These are phyloP conservation scores for Sphaerulina vaccinii DNA, from an alignment of 2,329 filamentous ascomycete species.

Conservation along the genomic window DNA sequence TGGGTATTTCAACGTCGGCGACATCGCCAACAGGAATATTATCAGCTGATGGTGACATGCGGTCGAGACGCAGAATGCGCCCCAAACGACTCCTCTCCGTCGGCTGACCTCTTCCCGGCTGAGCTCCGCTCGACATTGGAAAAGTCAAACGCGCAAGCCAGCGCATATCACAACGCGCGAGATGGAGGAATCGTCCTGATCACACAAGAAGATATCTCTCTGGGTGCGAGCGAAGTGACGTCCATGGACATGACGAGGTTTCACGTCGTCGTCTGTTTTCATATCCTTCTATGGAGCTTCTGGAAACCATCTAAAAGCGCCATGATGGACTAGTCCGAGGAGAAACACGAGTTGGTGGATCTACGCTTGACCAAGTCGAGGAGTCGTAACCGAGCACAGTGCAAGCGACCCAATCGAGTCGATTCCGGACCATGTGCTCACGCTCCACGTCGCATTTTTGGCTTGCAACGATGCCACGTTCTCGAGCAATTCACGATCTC, in stretches of 20 bases:
- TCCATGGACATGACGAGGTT: not conserved
- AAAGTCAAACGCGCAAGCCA: not conserved
- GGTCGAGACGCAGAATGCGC: not conserved
- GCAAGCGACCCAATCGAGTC: not conserved
- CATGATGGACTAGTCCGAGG: not conserved
- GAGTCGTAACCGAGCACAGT: not conserved
- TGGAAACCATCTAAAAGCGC: not conserved
- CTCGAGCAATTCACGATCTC: conserved; percentile 7
- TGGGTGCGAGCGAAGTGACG: not conserved
- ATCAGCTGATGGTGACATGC: not conserved
- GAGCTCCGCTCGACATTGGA: not conserved
- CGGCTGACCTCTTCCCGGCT: not conserved
- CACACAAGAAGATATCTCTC: not conserved
- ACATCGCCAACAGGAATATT: too few species aligned
- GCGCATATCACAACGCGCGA: too few species aligned
- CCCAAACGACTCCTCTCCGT: not conserved
- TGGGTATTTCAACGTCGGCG: too few species aligned
- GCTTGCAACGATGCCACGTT: not conserved
- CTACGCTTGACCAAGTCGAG: not conserved
- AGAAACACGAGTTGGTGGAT: not conserved
- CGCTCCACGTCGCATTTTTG: not conserved
- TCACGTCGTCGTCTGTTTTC: not conserved
- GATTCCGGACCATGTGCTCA: conserved; percentile 1
- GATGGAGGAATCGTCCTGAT: too few species aligned
- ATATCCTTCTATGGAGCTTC: not conserved